phyloP scores from a whole-genome alignment of 495 filamentous ascomycete species.

The Aspergillus mulundensis region DNA sequence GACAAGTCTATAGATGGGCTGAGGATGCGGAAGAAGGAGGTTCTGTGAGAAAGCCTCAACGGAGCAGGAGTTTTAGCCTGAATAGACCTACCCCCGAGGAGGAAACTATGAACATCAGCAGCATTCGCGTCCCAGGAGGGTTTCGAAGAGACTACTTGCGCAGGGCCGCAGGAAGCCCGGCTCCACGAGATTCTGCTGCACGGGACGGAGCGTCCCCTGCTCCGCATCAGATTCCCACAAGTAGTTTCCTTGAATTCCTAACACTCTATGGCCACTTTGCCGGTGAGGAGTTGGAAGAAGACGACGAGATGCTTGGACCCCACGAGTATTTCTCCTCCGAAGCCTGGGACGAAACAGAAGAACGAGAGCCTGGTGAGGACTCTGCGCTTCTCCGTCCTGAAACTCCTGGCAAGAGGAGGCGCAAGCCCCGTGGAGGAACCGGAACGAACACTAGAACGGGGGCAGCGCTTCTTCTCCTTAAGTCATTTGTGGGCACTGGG shows the following conservation, averaged over 20 bases:
- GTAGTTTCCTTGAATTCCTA: slow-evolving; percentile 90
- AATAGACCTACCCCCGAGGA: slow-evolving; percentile 71
- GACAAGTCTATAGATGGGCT: slow-evolving; percentile 91
- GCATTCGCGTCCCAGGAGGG: slow-evolving; percentile 87
- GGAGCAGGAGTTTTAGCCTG: slow-evolving; percentile 82
- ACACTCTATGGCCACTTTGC: slow-evolving; percentile 96
- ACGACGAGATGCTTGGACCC: slow-evolving; percentile 78
- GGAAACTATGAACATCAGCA: slow-evolving; percentile 74
- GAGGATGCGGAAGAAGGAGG: slow-evolving; percentile 65
- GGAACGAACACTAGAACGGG: slow-evolving; percentile 68
- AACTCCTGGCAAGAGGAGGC: slow-evolving; percentile 54
- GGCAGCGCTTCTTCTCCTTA: slow-evolving; percentile 79
- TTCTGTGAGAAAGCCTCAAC: slow-evolving; percentile 47
- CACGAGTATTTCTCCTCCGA: slow-evolving; percentile 82
- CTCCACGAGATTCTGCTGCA: slow-evolving; percentile 38
- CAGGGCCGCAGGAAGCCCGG: slow-evolving; percentile 53
- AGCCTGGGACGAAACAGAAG: slow-evolving; percentile 59
- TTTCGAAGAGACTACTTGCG: slow-evolving; percentile 87
- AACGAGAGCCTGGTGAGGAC: slow-evolving; percentile 71
- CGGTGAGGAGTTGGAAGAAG: slow-evolving; percentile 91
- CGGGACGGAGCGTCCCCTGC: slow-evolving; percentile 25
- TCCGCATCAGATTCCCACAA: slow-evolving; percentile 70
- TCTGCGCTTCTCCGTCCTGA: slow-evolving; percentile 74
- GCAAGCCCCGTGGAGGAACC: slow-evolving; percentile 65
- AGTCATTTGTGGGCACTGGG: slow-evolving; percentile 96